Evolutionary conservation across 495 filamentous ascomycete species (phyloP), one percentile per base, ranked within the genome.

Genomic region (Recurvomyces mirabilis): DNA sequence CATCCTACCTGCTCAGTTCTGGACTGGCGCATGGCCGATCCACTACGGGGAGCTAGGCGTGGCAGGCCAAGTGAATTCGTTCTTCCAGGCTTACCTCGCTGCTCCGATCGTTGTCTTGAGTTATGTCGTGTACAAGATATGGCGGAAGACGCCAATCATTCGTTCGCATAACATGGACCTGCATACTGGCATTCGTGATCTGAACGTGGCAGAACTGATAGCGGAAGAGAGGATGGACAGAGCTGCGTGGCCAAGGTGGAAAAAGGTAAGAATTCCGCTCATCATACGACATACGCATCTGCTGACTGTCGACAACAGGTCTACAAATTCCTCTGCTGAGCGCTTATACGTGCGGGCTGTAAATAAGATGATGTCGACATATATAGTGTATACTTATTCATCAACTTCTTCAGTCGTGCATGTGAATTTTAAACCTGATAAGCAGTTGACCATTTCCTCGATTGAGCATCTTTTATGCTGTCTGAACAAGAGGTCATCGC

Each of bases 1-100:
- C 9, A 79, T 98, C n/a, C 71, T 96, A 17, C 56, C 89, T 34
- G 89, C 84, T 6, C 88, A 96, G 57, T 93, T 96, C 68, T 96
- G 91, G 91, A 81, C 79, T 21, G 87, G 82, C 22, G 80, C 84
- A 13, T 84, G 80, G 48, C 91, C 91, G 1, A 67, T 91, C 19
- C 81, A 73, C 24, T 76, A 72, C 52, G 60, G 43, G 0, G 41
- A 56, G 0, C 69, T 30, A 5, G 20, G 17, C 10, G 25, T 68
- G 0, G 20, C 30, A 0, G 66, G 68, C 1, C 57, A 73, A 20
- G 73, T 69, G 0, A 49, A 77, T 48, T 73, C 65, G 43, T 94
- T 89, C 65, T 95, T 95, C 63, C 53, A 59, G 21, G 73, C 71
- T 37, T 98, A 87, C 56, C 66, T 94, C n/a, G 83, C 84, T 12